Base-by-base conservation (phyloP, 2,329 filamentous ascomycete genomes). In the Lomentospora prolificans region DNA sequence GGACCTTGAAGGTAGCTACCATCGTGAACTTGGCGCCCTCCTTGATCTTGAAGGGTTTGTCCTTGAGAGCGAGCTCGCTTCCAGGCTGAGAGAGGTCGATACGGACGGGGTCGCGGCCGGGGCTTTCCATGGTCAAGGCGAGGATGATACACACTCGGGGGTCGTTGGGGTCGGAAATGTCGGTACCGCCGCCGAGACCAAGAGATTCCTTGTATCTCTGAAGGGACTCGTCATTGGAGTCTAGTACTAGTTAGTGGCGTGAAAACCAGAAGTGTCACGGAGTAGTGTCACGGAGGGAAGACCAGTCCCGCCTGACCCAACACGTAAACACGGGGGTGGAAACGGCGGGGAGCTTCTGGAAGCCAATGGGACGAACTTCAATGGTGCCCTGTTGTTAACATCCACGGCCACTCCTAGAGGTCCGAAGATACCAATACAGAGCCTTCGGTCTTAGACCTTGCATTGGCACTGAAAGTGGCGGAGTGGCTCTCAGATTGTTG, bases 181-280 rank as follows among this genome's bases (percentile, higher is more conserved):
- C 80, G 51, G 79, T 82, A 67, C 87, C 86, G 63, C 83, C 84
- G 61, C 85, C 83, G 58, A 97, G 84, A 63, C 94, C 94, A 59
- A 99, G 86, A 10, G 92, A 97, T 67, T 92, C 83, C 79, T 99
- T 99, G 87, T 95, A 99, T 66, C 92, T 87, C 75, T 95, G 89
- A 65, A 99, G 86, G 59, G 92, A 94, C 73, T 97, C 92, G 70
- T 99, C 94, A 65, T 88, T 76, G 63, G 79, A 76, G 66, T 85
- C 78, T n/a, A n/a, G n/a, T n/a, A n/a, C n/a, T n/a, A 57, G 31
- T 36, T 36, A 36, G 31, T 36, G 7, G 31, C 31, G 8, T 36
- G 31, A n/a, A n/a, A n/a, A n/a, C 31, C 31, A 25, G 46, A 19
- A 22, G 6, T 24, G 33, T n/a, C 51, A 25, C 31, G 19, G 33